These are phyloP conservation scores for Chrysosporium keratinophilum DNA, from an alignment of 2,329 filamentous ascomycete species.

Conservation along the genomic window DNA sequence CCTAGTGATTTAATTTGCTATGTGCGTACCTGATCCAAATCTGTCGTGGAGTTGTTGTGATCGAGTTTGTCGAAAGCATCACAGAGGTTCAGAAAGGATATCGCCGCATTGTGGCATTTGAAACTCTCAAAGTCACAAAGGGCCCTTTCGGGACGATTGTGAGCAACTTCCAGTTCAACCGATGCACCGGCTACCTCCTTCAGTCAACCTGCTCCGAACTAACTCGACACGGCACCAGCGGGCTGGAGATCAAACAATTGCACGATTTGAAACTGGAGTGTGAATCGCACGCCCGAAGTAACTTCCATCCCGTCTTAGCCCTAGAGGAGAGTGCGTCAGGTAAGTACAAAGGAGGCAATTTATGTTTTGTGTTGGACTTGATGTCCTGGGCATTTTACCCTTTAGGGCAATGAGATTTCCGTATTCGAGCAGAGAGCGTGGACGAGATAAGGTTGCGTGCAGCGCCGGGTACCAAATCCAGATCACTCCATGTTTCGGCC, in stretches of 20 bases:
- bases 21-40: background rate
- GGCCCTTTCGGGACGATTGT: background rate
- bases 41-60: background rate
- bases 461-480: conserved; percentile 1
- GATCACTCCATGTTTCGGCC: conserved; percentile 11
- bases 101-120: background rate
- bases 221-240: background rate
- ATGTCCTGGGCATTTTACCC: background rate
- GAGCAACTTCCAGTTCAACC: background rate
- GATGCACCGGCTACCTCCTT: background rate
- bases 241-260: conserved; percentile 7
- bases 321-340: background rate
- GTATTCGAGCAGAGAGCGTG: background rate
- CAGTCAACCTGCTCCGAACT: background rate
- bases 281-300: background rate
- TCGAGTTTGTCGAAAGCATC: background rate
- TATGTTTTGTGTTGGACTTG: conserved; percentile 5
- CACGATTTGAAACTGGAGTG: conserved; percentile 7
- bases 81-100: background rate
- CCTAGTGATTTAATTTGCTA: conserved; percentile 3
- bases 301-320: background rate
- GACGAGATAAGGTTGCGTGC: conserved; percentile 3
- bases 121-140: conserved; percentile 1
- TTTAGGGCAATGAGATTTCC: background rate
- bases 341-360: conserved; percentile 10